Conservation (phyloP, 2,329 filamentous ascomycete genomes). For the Lachnellula willkommii region DNA sequence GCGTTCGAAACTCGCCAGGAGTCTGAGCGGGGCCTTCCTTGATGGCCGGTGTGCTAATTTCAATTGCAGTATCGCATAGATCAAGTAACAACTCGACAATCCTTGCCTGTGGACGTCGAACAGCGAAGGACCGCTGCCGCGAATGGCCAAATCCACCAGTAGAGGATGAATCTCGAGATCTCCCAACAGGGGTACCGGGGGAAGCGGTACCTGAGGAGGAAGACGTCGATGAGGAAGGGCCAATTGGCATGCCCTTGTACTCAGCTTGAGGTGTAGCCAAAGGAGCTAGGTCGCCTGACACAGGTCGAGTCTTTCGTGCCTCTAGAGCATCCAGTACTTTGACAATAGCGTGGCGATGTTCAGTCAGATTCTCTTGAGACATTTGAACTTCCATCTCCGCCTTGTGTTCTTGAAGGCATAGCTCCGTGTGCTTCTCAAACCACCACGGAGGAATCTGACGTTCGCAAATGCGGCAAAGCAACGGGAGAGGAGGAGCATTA, state of each 20-base stretch:
- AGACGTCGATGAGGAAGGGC: constrained; percentile 60
- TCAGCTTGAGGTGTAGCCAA: constrained; percentile 57
- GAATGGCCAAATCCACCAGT: constrained; percentile 68
- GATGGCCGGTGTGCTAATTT: constrained; percentile 89
- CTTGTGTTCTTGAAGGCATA: constrained; percentile 91
- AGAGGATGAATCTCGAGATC: constrained; percentile 64
- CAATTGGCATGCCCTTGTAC: constrained; percentile 84
- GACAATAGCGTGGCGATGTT: constrained; percentile 91
- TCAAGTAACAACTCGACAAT: constrained; percentile 95
- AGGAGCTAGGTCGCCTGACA: constrained; percentile 46
- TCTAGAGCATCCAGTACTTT: constrained; percentile 91
- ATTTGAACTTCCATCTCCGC: constrained; percentile 98
- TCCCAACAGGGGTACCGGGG: constrained; percentile 64
- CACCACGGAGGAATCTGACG: constrained; percentile 97
- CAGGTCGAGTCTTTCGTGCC: constrained; percentile 62
- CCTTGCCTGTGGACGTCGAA: constrained; percentile 80
- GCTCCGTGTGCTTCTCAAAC: constrained; percentile 98
- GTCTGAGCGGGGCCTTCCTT: constrained; percentile 70
- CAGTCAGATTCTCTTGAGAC: constrained; percentile 83
- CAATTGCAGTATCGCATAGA: constrained; percentile 89
- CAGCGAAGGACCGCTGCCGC: constrained; percentile 81
- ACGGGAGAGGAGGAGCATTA: constrained; percentile 74
- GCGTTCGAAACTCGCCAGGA: constrained; percentile 76
- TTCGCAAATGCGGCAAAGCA: constrained; percentile 95
- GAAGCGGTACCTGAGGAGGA: constrained; percentile 68